Conservation (phyloP, 371 early-diverging fungal genomes). For the Apophysomyces variabilis region DNA sequence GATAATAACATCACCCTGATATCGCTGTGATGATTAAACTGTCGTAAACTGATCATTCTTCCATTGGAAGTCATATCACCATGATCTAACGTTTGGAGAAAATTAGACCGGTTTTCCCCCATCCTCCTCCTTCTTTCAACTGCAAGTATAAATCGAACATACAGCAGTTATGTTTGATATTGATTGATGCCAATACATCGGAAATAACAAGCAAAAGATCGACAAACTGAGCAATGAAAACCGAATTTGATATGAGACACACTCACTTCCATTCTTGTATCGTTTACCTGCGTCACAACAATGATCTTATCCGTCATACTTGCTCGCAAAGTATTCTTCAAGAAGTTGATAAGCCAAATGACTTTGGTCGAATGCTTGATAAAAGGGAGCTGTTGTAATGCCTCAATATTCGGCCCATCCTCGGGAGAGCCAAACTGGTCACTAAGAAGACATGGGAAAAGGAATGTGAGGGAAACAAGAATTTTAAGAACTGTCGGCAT, state of each 20-base stretch:
- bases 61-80: constrained; percentile 31
- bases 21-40: constrained; percentile 38
- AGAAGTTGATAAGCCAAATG: constrained; percentile 34
- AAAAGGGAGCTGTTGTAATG: constrained; percentile 33
- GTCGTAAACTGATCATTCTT: constrained; percentile 29
- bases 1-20: constrained; percentile 43
- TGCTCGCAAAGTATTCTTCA: constrained; percentile 19
- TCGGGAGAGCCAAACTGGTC: constrained; percentile 36
- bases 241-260: no score
- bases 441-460: constrained; percentile 12
- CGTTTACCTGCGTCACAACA: constrained; percentile 44
- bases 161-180: constrained; percentile 33
- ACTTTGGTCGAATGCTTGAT: constrained; percentile 44
- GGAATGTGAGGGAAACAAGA: neutral
- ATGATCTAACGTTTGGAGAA: constrained; percentile 26
- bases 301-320: constrained; percentile 40
- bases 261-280: no score
- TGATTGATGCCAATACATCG: constrained; percentile 20
- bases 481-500: neutral
- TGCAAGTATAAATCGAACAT: constrained; percentile 17
- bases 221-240: constrained; percentile 28
- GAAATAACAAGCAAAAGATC: constrained; percentile 35
- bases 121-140: neutral
- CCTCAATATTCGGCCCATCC: constrained; percentile 31
- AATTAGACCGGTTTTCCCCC: no score